Base-by-base conservation (phyloP, 2,329 filamentous ascomycete species). In the Monosporascus cannonballus region DNA sequence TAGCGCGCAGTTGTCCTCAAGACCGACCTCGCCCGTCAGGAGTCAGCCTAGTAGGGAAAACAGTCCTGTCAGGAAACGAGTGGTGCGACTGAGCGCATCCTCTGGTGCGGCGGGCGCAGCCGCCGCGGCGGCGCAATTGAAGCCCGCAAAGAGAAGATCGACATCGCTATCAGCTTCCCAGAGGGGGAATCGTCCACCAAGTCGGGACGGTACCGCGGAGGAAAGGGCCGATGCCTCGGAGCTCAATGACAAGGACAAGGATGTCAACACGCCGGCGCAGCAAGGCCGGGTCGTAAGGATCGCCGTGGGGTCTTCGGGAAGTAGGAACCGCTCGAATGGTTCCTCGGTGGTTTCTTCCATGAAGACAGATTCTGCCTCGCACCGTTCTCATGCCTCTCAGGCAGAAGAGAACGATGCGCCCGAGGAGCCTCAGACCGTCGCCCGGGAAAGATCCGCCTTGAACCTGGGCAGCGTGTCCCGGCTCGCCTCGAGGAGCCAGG, bases 51-150 rank as follows among this genome's bases (percentile, higher is more conserved):
- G 63, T 34, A 70, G 73, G 46, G 78, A 81, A 41, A 71, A 69
- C 51, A 83, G 79, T 59, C 80, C 80, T 0, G 71, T 74, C 2
- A 73, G 80, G 56, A 83, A 81, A 63, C 72, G 81, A 41, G 77
- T 84, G 30, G 79, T 84, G 17, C 76, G 81, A 15, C 69, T 84
- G 18, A 83, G 79, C 64, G 75, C 75, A 52, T 73, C 76, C 1
- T 73, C 78, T 64, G 64, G 58, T 9, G 54, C 53, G 4, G 54
- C 51, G 27, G 60, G 56, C 8, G 54, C 52, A n/a, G 42, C 61
- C 18, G 50, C 59, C 15, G 54, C 58, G 17, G 54, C 58, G 7
- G 59, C 61, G 5, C 60, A 60, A 37, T 60, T 59, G 39, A 61
- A 64, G 65, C 70, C 73, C 4, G 59, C 69, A 14, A 76, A 75